phyloP scores from a whole-genome alignment of 1,284 basidiomycete genomes.

The Vanrija sp. region DNA sequence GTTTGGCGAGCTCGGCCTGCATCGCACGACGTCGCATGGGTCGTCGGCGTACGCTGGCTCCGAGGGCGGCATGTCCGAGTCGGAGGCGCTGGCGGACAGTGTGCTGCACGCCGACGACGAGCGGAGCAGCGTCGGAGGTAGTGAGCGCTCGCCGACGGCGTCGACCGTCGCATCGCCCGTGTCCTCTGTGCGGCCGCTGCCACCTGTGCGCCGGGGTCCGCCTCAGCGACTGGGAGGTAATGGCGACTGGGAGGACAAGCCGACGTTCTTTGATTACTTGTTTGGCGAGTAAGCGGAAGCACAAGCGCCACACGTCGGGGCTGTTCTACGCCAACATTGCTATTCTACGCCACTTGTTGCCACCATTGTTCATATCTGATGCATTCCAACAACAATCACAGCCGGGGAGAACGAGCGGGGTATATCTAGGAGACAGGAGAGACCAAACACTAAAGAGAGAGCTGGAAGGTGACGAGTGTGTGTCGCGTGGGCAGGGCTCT shows the following conservation, averaged over 20 bases:
- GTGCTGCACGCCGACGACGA: not conserved
- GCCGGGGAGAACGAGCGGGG: not conserved
- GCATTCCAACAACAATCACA: constrained; percentile 12
- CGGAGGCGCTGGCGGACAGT: constrained; percentile 25
- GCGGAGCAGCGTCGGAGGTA: not conserved
- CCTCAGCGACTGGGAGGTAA: constrained; percentile 14
- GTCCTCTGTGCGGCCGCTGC: not conserved
- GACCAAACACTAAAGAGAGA: not conserved
- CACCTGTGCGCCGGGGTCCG: not conserved
- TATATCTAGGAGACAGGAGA: not conserved
- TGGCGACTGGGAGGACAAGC: constrained; percentile 33
- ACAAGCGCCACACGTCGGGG: not conserved
- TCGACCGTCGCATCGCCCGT: not conserved
- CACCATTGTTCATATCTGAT: constrained; percentile 2
- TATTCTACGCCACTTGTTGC: not conserved
- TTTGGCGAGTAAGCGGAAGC: constrained; percentile 25
- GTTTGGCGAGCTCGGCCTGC: constrained; percentile 6
- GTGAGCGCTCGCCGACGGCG: not conserved
- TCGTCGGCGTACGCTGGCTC: constrained; percentile 42
- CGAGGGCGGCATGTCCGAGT: constrained; percentile 36
- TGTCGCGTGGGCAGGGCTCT: not conserved
- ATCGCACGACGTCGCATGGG: constrained; percentile 11
- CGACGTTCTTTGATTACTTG: constrained; percentile 48
- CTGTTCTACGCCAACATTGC: too few species aligned
- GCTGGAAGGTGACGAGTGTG: not conserved